phyloP scores from a whole-genome alignment of 228 moss, liverwort and hornwort species.

The Sphagnum magellanicum region DNA sequence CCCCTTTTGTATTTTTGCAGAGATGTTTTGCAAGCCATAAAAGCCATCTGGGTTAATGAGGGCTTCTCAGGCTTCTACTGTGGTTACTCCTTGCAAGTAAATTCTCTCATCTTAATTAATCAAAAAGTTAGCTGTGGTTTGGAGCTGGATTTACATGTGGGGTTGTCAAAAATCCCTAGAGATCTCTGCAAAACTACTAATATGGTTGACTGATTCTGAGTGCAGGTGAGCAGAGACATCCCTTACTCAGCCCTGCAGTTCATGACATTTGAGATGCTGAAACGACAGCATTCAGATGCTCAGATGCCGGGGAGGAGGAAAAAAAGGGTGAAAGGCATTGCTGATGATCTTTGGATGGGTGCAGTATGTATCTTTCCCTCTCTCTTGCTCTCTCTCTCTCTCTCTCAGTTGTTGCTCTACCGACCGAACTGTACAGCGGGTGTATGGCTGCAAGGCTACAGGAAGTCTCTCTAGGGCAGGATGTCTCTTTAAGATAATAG shows the following conservation, averaged over 20 bases:
- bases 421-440: background rate
- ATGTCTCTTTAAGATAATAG: too few relatives aligned
- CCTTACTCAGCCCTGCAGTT: slow-evolving; percentile 59
- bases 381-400: background rate
- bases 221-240: slow-evolving; percentile 37
- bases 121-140: background rate
- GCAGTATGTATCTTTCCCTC: slow-evolving; percentile 25
- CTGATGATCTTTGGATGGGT: slow-evolving; percentile 44
- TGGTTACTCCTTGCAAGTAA: slow-evolving; percentile 24
- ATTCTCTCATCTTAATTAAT: background rate
- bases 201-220: too few relatives aligned
- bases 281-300: slow-evolving; percentile 4
- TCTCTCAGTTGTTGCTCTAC: background rate
- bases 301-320: background rate
- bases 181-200: too few relatives aligned
- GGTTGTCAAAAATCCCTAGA: too few relatives aligned
- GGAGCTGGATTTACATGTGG: background rate
- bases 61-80: slow-evolving; percentile 40
- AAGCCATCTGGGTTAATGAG: slow-evolving; percentile 27
- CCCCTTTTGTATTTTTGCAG: slow-evolving; percentile 4
- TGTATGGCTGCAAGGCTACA: too few relatives aligned
- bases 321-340: slow-evolving; percentile 16
- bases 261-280: slow-evolving; percentile 48
- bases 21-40: slow-evolving; percentile 31
- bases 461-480: too few relatives aligned